A percentile compares a stretch with the other conserved stretches of the same genome.
phyloP scores from a whole-genome alignment of 352 stramenopile genomes.

The Pythium guiyangense region DNA sequence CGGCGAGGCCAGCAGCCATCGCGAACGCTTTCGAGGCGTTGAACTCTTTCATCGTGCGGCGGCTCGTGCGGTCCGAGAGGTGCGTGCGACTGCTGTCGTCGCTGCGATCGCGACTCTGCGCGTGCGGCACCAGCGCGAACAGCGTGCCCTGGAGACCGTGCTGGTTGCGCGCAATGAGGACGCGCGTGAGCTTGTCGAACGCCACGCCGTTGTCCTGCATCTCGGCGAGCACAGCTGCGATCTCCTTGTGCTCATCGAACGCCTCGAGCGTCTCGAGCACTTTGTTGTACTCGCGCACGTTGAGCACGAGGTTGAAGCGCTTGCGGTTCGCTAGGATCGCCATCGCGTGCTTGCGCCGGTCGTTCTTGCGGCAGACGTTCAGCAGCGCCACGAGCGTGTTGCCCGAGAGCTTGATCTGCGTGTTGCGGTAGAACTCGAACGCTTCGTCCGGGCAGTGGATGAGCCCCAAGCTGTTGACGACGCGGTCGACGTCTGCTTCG shows the following conservation, averaged over 20 bases:
- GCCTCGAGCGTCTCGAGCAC: conserved; percentile 46
- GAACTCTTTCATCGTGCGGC: conserved; percentile 6
- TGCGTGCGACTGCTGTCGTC: not conserved
- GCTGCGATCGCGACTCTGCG: not conserved
- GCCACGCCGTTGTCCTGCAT: conserved; percentile 27
- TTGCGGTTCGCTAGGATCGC: conserved; percentile 50
- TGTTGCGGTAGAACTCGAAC: conserved; percentile 60
- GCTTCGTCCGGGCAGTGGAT: conserved; percentile 28
- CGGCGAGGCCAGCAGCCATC: conserved; percentile 7
- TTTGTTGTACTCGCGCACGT: conserved; percentile 31
- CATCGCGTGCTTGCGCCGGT: conserved; percentile 34
- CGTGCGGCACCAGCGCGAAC: conserved; percentile 6
- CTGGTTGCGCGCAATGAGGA: conserved; percentile 34
- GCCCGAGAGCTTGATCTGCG: conserved; percentile 33
- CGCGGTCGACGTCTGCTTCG: conserved; percentile 38
- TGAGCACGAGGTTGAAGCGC: conserved; percentile 41
- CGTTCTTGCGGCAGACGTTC: conserved; percentile 34
- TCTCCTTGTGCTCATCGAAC: conserved; percentile 24
- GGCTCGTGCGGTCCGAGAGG: conserved; percentile 3
- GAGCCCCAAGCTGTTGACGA: conserved; percentile 43
- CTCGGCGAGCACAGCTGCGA: conserved; percentile 31
- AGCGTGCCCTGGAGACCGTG: conserved; percentile 21
- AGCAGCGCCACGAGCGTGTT: conserved; percentile 46
- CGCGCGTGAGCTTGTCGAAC: conserved; percentile 23
- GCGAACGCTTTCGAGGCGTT: conserved; percentile 6